These are phyloP conservation scores for Xylariaceae sp. DNA, from an alignment of 2,329 filamentous ascomycete genomes.

Conservation along the genomic window DNA sequence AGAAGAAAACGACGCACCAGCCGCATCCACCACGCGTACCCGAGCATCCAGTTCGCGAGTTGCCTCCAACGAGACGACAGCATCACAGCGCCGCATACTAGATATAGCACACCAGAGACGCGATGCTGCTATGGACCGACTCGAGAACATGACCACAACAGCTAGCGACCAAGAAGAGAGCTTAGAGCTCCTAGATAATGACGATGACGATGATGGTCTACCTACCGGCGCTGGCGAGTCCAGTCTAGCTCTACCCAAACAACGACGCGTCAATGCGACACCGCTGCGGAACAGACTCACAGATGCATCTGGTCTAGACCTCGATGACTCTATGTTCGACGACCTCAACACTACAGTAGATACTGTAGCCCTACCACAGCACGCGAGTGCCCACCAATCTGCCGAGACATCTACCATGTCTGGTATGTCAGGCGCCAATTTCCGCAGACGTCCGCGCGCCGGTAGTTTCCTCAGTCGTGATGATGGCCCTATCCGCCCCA, in stretches of 20 bases:
- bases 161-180: constrained; percentile 15
- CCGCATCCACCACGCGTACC: constrained; percentile 12
- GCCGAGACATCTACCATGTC: constrained; percentile 31
- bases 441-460: constrained; percentile 31
- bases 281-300: constrained; percentile 24
- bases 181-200: constrained; percentile 10
- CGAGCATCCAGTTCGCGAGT: no score
- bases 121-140: constrained; percentile 29
- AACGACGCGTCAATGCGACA: constrained; percentile 24
- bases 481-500: constrained; percentile 31
- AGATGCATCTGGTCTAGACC: constrained; percentile 30
- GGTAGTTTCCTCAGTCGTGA: constrained; percentile 32
- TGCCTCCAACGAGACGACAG: constrained; percentile 13
- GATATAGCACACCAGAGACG: constrained; percentile 25
- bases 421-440: constrained; percentile 27
- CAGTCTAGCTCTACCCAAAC: no score
- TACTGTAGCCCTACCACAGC: constrained; percentile 24
- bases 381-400: constrained; percentile 29
- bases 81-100: constrained; percentile 22
- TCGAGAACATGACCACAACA: constrained; percentile 31
- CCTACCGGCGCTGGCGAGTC: no score
- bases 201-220: constrained; percentile 19
- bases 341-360: constrained; percentile 32
- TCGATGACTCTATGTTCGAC: constrained; percentile 32
- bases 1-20: no score